Evolutionary conservation across 495 filamentous ascomycete genomes (phyloP).

Genomic region (Penicillium ochrochloron): DNA sequence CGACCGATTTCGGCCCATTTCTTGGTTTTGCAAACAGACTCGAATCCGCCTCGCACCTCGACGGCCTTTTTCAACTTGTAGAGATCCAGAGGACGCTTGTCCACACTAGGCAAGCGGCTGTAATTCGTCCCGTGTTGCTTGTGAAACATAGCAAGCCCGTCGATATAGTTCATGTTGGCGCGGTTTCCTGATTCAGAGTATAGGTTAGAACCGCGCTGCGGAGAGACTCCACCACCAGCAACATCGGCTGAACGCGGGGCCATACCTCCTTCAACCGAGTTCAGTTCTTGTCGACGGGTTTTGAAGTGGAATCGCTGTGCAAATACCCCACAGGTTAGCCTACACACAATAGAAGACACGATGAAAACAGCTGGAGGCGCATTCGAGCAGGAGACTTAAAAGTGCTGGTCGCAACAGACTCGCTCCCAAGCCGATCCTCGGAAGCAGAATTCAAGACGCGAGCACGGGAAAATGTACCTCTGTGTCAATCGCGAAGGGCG

Average conservation of each 20-base stretch:
- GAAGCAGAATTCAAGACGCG: slow-evolving; percentile 13
- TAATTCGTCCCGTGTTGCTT: slow-evolving; percentile 94
- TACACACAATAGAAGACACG: slow-evolving; percentile 2
- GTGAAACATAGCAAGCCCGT: slow-evolving; percentile 95
- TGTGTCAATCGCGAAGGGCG: slow-evolving; percentile 93
- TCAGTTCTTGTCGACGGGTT: slow-evolving; percentile 95
- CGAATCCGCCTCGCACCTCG: slow-evolving; percentile 90
- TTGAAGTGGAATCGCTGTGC: slow-evolving; percentile 91
- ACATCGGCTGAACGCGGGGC: slow-evolving; percentile 41
- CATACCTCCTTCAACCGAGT: slow-evolving; percentile 98
- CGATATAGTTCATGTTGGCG: slow-evolving; percentile 93
- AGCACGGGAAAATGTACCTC: slow-evolving; percentile 65
- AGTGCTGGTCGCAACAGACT: not conserved
- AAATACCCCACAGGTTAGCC: slow-evolving; percentile 17
- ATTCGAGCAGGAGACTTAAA: not conserved
- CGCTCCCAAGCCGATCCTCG: not conserved
- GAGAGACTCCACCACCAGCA: slow-evolving; percentile 39
- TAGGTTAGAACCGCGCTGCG: slow-evolving; percentile 44
- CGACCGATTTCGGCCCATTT: slow-evolving; percentile 99
- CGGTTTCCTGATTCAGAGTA: slow-evolving; percentile 71
- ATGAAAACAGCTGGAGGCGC: not conserved
- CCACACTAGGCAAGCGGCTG: slow-evolving; percentile 92
- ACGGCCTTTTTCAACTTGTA: slow-evolving; percentile 98
- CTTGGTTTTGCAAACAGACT: slow-evolving; percentile 93
- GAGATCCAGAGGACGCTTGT: slow-evolving; percentile 95